Percentiles rank a stretch among this genome's conserved stretches.
phyloP scores from a whole-genome alignment of 163 green algal species.

The Trebouxia gelatinosa region DNA sequence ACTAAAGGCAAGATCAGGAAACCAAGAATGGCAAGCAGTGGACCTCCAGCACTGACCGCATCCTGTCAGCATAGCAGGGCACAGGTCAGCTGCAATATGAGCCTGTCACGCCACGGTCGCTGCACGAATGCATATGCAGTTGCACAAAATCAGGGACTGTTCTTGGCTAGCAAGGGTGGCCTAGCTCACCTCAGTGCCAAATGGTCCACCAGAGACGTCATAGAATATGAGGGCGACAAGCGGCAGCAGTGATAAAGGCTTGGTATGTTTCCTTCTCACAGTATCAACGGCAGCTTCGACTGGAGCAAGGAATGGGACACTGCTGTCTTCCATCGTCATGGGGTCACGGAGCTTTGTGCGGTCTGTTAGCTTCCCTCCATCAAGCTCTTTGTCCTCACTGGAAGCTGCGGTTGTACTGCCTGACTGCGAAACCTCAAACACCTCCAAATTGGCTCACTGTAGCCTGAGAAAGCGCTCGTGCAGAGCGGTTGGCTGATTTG shows the following conservation, averaged over 20 bases:
- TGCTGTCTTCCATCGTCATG: conserved; percentile 26
- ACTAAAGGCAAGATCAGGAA: conserved; percentile 90
- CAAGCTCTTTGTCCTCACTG: background rate
- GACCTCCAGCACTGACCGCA: conserved; percentile 73
- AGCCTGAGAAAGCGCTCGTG: no score
- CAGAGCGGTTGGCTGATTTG: no score
- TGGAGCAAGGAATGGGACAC: background rate
- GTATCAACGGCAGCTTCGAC: conserved; percentile 2
- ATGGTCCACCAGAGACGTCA: conserved; percentile 91
- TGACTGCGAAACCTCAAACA: conserved; percentile 3
- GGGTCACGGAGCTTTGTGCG: conserved; percentile 1
- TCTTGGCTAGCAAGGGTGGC: background rate
- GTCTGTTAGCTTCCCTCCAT: conserved; percentile 29
- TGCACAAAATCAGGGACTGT: background rate
- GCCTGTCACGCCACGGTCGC: background rate
- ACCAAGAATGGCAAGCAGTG: conserved; percentile 85
- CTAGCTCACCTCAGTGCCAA: conserved; percentile 84
- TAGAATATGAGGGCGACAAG: conserved; percentile 96
- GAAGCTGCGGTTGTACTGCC: background rate
- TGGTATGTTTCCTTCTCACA: conserved; percentile 1
- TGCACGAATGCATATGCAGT: background rate
- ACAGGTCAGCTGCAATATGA: background rate
- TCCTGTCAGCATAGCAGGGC: conserved; percentile 53
- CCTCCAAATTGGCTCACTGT: conserved; percentile 20
- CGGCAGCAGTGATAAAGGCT: conserved; percentile 72